phyloP scores from a whole-genome alignment of 1,139 yeast species.

The Hansenula anomala region DNA sequence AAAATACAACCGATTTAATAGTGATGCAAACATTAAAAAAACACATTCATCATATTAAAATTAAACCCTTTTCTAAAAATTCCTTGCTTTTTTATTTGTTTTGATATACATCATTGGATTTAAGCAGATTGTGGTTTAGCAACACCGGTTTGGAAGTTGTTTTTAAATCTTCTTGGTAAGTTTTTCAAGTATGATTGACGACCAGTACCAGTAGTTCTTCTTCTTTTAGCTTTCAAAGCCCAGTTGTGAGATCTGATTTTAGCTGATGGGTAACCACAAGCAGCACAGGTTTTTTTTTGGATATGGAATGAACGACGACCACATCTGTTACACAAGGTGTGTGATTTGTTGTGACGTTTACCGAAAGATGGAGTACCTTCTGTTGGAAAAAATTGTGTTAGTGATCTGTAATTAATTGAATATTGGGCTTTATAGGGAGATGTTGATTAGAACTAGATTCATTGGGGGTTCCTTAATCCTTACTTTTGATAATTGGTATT shows the following conservation, averaged over 20 bases:
- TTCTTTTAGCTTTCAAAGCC: conserved; percentile 99
- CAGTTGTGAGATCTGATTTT: conserved; percentile 98
- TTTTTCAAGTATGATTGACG: conserved; percentile 98
- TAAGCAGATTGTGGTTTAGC: conserved; percentile 51
- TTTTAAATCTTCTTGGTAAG: conserved; percentile 97
- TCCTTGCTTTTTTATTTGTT: too few relatives aligned
- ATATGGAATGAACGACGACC: conserved; percentile 98
- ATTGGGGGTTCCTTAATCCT: not conserved
- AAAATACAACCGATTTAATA: too few relatives aligned
- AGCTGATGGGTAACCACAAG: conserved; percentile 99
- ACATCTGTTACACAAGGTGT: conserved; percentile 99
- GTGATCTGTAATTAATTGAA: too few relatives aligned
- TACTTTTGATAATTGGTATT: too few relatives aligned
- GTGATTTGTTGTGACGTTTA: conserved; percentile 99
- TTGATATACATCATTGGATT: too few relatives aligned
- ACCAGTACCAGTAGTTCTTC: conserved; percentile 99
- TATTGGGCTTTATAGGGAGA: too few relatives aligned
- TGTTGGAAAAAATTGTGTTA: conserved; percentile 33
- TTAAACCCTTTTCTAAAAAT: too few relatives aligned
- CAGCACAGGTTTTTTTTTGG: conserved; percentile 98
- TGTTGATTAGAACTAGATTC: not conserved
- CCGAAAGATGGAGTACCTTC: conserved; percentile 99
- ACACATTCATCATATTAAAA: too few relatives aligned
- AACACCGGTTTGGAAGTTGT: conserved; percentile 94
- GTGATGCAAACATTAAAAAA: too few relatives aligned